phyloP scores from a whole-genome alignment of 169 alveolate species.

The Eimeria maxima region DNA sequence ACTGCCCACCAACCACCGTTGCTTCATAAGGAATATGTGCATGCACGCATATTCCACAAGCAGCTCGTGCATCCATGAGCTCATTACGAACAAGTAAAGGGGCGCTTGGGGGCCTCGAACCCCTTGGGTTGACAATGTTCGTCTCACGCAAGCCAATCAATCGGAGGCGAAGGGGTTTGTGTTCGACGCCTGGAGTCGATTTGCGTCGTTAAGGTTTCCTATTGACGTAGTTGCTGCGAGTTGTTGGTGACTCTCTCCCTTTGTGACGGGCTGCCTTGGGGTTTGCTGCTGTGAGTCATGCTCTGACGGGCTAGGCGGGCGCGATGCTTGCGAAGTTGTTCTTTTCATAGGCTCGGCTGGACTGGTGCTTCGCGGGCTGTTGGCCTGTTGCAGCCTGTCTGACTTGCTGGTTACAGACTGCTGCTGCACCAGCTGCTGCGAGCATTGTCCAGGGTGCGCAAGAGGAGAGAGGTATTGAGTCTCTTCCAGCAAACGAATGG shows the following conservation, averaged over 20 bases:
- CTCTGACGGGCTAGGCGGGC: background rate
- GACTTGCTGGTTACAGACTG: slow-evolving; percentile 27
- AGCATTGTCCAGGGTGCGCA: background rate
- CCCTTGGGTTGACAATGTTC: too few relatives aligned
- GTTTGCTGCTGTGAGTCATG: background rate
- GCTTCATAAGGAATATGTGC: background rate
- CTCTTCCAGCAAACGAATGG: slow-evolving; percentile 41
- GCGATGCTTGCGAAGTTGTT: background rate
- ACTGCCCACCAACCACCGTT: background rate
- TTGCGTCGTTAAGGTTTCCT: background rate
- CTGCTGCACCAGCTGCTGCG: slow-evolving; percentile 48
- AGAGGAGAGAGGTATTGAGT: slow-evolving; percentile 36
- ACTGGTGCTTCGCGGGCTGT: slow-evolving; percentile 55
- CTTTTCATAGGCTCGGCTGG: background rate
- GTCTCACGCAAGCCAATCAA: background rate
- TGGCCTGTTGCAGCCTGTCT: background rate
- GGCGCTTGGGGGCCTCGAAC: too few relatives aligned
- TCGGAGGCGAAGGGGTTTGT: slow-evolving; percentile 62
- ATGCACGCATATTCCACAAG: background rate
- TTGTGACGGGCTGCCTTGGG: background rate
- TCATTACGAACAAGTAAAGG: too few relatives aligned
- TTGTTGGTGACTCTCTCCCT: background rate
- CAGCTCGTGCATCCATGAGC: background rate
- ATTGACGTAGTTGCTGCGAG: background rate
- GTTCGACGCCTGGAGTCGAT: background rate